A percentile compares a stretch with the other conserved stretches of the same genome.
phyloP scores from a whole-genome alignment of 345 rosid species.

The Rubroshorea leprosula region DNA sequence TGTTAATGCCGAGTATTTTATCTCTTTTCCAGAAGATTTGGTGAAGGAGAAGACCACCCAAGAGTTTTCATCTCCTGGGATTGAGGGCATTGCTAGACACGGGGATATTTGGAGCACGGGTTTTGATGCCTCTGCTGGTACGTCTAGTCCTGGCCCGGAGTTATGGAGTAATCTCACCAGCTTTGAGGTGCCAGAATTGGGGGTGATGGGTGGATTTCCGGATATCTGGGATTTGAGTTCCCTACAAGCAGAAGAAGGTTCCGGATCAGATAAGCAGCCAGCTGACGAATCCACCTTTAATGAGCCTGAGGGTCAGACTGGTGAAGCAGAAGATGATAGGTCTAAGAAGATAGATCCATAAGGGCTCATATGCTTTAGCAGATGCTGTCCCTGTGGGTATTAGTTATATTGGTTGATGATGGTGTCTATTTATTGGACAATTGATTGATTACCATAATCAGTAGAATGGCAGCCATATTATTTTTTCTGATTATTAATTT shows the following conservation, averaged over 20 bases:
- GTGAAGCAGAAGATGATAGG: slow-evolving; percentile 24
- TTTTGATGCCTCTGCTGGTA: slow-evolving; percentile 39
- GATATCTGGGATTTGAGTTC: slow-evolving; percentile 64
- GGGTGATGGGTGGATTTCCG: slow-evolving; percentile 39
- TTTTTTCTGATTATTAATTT: slow-evolving; percentile 6
- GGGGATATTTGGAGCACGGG: slow-evolving; percentile 68
- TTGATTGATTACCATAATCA: slow-evolving; percentile 21
- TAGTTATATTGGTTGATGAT: slow-evolving; percentile 12
- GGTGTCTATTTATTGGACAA: slow-evolving; percentile 14
- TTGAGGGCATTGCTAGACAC: slow-evolving; percentile 34
- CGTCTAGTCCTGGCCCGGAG: slow-evolving; percentile 44
- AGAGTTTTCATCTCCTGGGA: slow-evolving; percentile 29
- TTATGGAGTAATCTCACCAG: slow-evolving; percentile 42
- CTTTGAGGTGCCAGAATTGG: slow-evolving; percentile 47
- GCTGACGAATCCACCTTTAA: slow-evolving; percentile 29
- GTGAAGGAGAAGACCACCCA: slow-evolving; percentile 26
- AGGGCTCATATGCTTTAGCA: slow-evolving; percentile 20
- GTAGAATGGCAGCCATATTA: slow-evolving; percentile 18
- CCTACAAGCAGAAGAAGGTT: slow-evolving; percentile 39
- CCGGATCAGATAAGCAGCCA: slow-evolving; percentile 42
- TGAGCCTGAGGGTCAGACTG: slow-evolving; percentile 22
- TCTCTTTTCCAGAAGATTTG: slow-evolving; percentile 47
- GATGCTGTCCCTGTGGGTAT: slow-evolving; percentile 18
- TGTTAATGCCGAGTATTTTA: slow-evolving; percentile 38
- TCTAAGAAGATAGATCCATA: slow-evolving; percentile 24